These are phyloP conservation scores for barley (Hordeum vulgare) DNA, from an alignment of 176 grass and related monocot genomes.

Conservation along the genomic window MorexV3_pseudomolecules_assembly NC_058519.1:101984597-101985096, in stretches of 20 bases:
- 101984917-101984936: background rate
- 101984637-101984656: conserved; percentile 19
- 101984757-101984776: conserved; percentile 52
- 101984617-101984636: conserved; percentile 54
- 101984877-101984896: background rate
- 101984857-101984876: conserved; percentile 62
- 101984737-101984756: conserved; percentile 36
- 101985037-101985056: conserved; percentile 15
- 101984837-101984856: conserved; percentile 46
- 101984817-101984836: background rate
- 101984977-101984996: background rate
- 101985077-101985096: conserved; percentile 53
- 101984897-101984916: background rate
- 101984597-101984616: conserved; percentile 66
- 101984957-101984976: background rate
- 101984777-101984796: background rate
- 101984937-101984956: background rate
- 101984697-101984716: conserved; percentile 59
- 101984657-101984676: conserved; percentile 35
- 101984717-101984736: conserved; percentile 38
- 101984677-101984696: conserved; percentile 50
- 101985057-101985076: background rate
- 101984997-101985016: background rate
- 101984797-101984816: background rate
- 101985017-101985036: conserved; percentile 20